Conservation (phyloP, 2,329 filamentous ascomycete genomes). For the Paracamarosporium sp. region DNA sequence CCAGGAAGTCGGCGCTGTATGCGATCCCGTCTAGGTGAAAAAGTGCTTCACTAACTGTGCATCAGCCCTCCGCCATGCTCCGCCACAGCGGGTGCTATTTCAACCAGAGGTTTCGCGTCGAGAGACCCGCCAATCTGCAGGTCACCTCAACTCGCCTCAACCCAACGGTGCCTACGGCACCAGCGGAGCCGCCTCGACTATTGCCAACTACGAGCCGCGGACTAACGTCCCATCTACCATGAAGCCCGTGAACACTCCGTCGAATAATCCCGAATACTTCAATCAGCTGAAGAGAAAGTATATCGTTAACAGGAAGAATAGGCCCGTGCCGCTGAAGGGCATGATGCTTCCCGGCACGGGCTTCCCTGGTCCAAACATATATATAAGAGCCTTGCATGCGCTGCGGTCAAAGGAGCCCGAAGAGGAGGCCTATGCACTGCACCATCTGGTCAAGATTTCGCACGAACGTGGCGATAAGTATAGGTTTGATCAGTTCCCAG, state of each 20-base stretch:
- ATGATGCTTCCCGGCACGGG: constrained; percentile 69
- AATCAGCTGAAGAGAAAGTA: constrained; percentile 62
- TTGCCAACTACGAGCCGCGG: constrained; percentile 74
- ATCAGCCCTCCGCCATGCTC: constrained; percentile 75
- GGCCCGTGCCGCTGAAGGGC: constrained; percentile 49
- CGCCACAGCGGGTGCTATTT: constrained; percentile 82
- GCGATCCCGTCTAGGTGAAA: background rate
- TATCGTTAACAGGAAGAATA: constrained; percentile 53
- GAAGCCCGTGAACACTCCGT: constrained; percentile 76
- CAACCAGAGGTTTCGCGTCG: constrained; percentile 78
- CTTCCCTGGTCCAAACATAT: constrained; percentile 85
- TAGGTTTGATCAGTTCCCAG: constrained; percentile 89
- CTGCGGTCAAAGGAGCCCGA: constrained; percentile 78
- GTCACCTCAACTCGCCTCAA: constrained; percentile 50
- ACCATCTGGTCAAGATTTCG: constrained; percentile 94
- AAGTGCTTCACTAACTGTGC: constrained; percentile 33
- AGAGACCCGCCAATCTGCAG: constrained; percentile 63
- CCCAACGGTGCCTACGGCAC: constrained; percentile 47
- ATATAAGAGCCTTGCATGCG: constrained; percentile 84
- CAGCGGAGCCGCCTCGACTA: constrained; percentile 59
- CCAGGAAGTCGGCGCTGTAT: constrained; percentile 52
- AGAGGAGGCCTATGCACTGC: constrained; percentile 91
- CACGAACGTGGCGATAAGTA: constrained; percentile 95
- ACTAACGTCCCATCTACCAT: constrained; percentile 68
- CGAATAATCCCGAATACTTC: constrained; percentile 75